Conservation (phyloP, 2,329 filamentous ascomycete genomes). For the Hypoxylon rubiginosum region DNA sequence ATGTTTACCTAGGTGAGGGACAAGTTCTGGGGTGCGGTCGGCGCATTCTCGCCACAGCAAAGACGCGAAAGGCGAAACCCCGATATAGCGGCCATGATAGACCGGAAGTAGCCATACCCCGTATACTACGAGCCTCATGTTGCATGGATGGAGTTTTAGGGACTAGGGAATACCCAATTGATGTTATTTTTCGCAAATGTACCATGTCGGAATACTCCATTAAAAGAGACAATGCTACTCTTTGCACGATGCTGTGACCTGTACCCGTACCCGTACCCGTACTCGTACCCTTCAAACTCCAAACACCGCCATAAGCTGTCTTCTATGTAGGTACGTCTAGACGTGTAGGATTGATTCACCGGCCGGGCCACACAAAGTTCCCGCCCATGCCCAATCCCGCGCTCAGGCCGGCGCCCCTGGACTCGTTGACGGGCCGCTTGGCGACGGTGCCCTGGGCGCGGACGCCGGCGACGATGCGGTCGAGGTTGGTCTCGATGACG, state of each 20-base stretch:
- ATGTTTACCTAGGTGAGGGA: slow-evolving; percentile 56
- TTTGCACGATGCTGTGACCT: slow-evolving; percentile 32
- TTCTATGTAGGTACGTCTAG: background rate
- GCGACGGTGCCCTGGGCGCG: slow-evolving; percentile 81
- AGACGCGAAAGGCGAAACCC: slow-evolving; percentile 43
- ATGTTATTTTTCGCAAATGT: slow-evolving; percentile 37
- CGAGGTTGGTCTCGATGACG: slow-evolving; percentile 91
- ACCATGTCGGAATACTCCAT: slow-evolving; percentile 24
- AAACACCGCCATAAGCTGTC: slow-evolving; percentile 14
- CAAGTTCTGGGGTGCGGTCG: slow-evolving; percentile 56
- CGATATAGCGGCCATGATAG: slow-evolving; percentile 34
- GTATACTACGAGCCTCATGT: slow-evolving; percentile 37
- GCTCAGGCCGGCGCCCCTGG: slow-evolving; percentile 61
- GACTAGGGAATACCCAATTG: slow-evolving; percentile 47
- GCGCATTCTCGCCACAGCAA: slow-evolving; percentile 46
- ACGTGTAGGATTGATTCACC: slow-evolving; percentile 36
- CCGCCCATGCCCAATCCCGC: slow-evolving; percentile 68
- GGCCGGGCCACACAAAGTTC: slow-evolving; percentile 68
- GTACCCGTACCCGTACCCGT: slow-evolving; percentile 33
- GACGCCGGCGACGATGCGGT: slow-evolving; percentile 89
- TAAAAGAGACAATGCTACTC: slow-evolving; percentile 29
- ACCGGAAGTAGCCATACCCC: slow-evolving; percentile 31
- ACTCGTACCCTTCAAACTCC: no score
- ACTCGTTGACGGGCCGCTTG: slow-evolving; percentile 83
- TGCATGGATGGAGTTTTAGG: slow-evolving; percentile 53